Evolutionary conservation across 495 filamentous ascomycete species (phyloP).

Genomic region (Aspergillus ellipticus): DNA sequence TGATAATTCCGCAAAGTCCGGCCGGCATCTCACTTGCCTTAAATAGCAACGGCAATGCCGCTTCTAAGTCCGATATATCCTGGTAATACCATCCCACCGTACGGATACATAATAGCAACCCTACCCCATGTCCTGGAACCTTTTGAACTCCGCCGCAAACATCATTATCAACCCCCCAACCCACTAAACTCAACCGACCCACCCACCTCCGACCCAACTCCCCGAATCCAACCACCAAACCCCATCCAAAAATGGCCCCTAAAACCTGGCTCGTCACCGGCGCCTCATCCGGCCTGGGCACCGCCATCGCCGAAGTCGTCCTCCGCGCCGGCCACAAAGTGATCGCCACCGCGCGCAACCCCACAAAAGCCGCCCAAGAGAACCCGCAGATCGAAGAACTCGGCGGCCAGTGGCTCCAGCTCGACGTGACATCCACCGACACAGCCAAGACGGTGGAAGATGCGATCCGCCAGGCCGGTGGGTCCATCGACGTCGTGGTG

Average conservation of each 20-base stretch:
- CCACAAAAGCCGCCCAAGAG: constrained; percentile 27
- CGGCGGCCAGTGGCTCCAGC: constrained; percentile 25
- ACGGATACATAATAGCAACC: no score
- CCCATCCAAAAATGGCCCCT: constrained; percentile 10
- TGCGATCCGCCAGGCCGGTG: constrained; percentile 7
- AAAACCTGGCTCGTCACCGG: constrained; percentile 53
- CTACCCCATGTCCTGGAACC: no score
- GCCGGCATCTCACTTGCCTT: no score
- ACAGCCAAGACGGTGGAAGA: not conserved
- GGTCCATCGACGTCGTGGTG: constrained; percentile 25
- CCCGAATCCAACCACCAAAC: not conserved
- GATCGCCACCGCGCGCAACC: constrained; percentile 52
- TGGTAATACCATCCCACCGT: no score
- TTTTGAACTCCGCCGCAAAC: not conserved
- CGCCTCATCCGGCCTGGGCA: constrained; percentile 51
- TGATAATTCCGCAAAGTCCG: no score
- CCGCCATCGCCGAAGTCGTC: constrained; percentile 40
- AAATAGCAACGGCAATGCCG: no score
- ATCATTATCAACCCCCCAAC: no score
- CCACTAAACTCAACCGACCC: no score
- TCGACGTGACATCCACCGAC: constrained; percentile 41
- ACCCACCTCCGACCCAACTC: no score
- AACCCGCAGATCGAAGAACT: constrained; percentile 20
- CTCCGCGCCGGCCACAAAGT: constrained; percentile 50
- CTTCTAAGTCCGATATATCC: no score